Evolutionary conservation across 345 rosid genomes (phyloP).

Genomic region (Aquilaria malaccensis): DNA sequence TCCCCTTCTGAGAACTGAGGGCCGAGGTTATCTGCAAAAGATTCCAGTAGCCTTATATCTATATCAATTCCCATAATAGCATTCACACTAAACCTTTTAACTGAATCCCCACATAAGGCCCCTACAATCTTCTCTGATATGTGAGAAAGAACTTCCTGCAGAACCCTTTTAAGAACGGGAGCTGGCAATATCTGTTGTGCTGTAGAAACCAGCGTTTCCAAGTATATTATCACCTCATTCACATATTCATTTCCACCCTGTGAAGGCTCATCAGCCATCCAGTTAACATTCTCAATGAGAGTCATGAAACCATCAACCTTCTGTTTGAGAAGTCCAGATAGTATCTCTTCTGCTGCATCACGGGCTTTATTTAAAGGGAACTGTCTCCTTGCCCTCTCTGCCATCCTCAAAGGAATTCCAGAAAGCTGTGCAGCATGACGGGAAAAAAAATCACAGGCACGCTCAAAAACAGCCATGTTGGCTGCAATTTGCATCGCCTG

Average conservation of each 20-base stretch:
- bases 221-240: constrained; percentile 85
- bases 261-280: constrained; percentile 82
- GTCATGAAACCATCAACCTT: constrained; percentile 93
- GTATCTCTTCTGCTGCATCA: constrained; percentile 82
- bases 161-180: constrained; percentile 68
- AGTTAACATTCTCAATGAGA: constrained; percentile 87
- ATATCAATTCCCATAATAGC: constrained; percentile 80
- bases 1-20: constrained; percentile 69
- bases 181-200: constrained; percentile 94
- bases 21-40: constrained; percentile 75
- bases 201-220: constrained; percentile 88
- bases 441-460: constrained; percentile 95
- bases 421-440: constrained; percentile 96
- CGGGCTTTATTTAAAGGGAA: constrained; percentile 83
- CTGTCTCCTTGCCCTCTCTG: constrained; percentile 92
- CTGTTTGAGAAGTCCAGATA: constrained; percentile 81
- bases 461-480: constrained; percentile 91
- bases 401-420: constrained; percentile 87
- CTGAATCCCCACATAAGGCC: constrained; percentile 56
- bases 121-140: constrained; percentile 82
- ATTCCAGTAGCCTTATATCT: constrained; percentile 75
- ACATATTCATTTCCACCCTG: constrained; percentile 89
- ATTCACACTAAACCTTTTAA: constrained; percentile 71
- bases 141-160: constrained; percentile 77
- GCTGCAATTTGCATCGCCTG: constrained; percentile 99